Evolutionary conservation across 1,139 yeast genomes (phyloP), one percentile per base, ranked within the genome.

Genomic region (Pichia sp.): DNA sequence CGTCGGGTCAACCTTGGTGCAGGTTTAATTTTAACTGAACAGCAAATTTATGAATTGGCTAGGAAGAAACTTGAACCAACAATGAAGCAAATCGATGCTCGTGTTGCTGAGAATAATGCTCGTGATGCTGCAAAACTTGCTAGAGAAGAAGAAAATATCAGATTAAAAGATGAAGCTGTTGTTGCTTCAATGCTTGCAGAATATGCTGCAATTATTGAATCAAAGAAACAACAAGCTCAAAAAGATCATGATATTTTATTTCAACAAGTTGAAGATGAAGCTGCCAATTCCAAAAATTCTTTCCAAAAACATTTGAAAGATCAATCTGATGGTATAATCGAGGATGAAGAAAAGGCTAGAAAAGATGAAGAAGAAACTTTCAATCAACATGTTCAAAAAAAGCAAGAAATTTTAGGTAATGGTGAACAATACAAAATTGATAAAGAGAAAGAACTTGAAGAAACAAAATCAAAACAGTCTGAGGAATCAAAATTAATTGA

Each of bases 41-140:
- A 69, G 43, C 77, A 74, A 56, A 68, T 75, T 50, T 64, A 73
- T 50, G 79, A 68, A 38, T 71, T 75, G 55, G 80, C 80, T 21
- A 73, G 74, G 33, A 64, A 63, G 49, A 67, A 80, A 52, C 77
- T 75, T 31, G 74, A 76, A 21, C 81, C 81, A 3, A 72, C 74
- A 25, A 63, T 75, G 53, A 63, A 69, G 34, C 66, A 60, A 48
- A 73, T 74, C 53, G 72, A 73, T 51, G 71, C 68, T 17, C 71
- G 72, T 48, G 80, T 74, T 39, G 60, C 63, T 40, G 68, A 69
- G 50, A 68, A 73, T 32, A 61, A 71, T 50, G 55, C 67, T 46
- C 47, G 49, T 38, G 62, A 59, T 39, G 51, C 48, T 3, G 68
- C 66, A 48, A 67, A 65, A 45, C 64, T 67, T 48, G 66, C 69